Evolutionary conservation across 208 protist species (phyloP), one percentile per base, ranked within the genome.

Genomic region (Porcisia hertigi): DNA sequence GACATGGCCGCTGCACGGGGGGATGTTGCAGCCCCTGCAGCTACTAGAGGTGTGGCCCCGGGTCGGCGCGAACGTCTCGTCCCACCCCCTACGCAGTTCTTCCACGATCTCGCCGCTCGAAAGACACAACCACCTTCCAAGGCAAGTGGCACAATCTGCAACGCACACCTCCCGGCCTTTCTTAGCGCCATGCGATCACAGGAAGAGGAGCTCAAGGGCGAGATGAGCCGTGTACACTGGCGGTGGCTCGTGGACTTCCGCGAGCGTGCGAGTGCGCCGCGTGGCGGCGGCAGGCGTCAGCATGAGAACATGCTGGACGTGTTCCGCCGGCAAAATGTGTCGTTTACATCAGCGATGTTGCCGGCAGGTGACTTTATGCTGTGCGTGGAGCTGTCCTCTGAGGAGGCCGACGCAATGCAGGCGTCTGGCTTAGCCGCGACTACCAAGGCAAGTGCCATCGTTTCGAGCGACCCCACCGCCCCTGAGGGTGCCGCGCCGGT

Each of bases 331-430:
- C 85, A 88, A 80, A 59, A 81, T 43, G 79, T 91, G 52, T 65
- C 80, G 14, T 88, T 78, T 60, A 52, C 74, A 6, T 92, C 91
- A 0, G 77, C 75, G 41, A 82, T 82, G 74, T 75, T 95, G 55
- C 91, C 91, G 11, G 88, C 83, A 49, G 91, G 91, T 43, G 91
- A 95, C 76, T 95, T 91, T 65, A 88, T 92, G 82, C 54, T 94
- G 47, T 81, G 73, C 20, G 73, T 90, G 25, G 67, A 85, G 23
- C 58, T 83, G 18, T 59, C 69, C 0, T 23, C 67, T 1, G 20
- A 59, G 49, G 78, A 82, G 55, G 49, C 73, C 3, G 52, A 6
- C 11, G 58, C 49, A 34, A 39, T 76, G 18, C 43, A 47, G 23
- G 30, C 43, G 69, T 60, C 8, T 45, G 69, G 20, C 5, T 34